phyloP scores from a whole-genome alignment of 352 stramenopile species.

The Phytophthora kernoviae region DNA sequence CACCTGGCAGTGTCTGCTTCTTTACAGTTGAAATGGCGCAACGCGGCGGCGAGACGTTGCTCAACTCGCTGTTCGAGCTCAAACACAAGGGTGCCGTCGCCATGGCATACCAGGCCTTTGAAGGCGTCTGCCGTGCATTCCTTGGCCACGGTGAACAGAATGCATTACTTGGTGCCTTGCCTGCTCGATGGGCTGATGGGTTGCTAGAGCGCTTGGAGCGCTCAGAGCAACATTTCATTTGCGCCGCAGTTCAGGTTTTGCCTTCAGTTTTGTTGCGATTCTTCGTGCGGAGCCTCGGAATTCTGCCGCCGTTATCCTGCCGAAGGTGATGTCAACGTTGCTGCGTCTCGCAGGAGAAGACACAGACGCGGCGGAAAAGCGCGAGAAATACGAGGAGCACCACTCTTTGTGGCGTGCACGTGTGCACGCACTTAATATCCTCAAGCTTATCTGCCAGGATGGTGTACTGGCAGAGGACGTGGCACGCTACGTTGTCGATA shows the following conservation, averaged over 20 bases:
- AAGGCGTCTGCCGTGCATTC: constrained; percentile 85
- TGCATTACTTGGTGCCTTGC: constrained; percentile 51
- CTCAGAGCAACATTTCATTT: constrained; percentile 89
- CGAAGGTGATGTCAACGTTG: constrained; percentile 72
- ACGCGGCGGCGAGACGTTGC: constrained; percentile 67
- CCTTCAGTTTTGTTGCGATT: constrained; percentile 88
- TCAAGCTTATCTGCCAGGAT: constrained; percentile 91
- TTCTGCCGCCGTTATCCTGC: constrained; percentile 74
- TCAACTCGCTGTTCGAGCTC: constrained; percentile 86
- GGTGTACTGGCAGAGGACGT: constrained; percentile 87
- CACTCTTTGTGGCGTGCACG: constrained; percentile 74
- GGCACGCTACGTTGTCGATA: constrained; percentile 78
- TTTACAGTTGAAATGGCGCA: constrained; percentile 61
- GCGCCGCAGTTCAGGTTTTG: constrained; percentile 87
- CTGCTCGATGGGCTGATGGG: constrained; percentile 74
- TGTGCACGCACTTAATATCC: constrained; percentile 90
- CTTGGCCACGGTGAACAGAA: constrained; percentile 68
- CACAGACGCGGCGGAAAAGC: constrained; percentile 48
- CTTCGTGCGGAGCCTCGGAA: constrained; percentile 87
- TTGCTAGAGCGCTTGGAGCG: constrained; percentile 77
- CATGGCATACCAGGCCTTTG: constrained; percentile 83
- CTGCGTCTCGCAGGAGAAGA: constrained; percentile 68
- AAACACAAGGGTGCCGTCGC: constrained; percentile 90
- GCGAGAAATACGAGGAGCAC: constrained; percentile 41
- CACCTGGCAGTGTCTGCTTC: constrained; percentile 25